Evolutionary conservation across 768 basidiomycete genomes (phyloP), one percentile per base, ranked within the genome.

Genomic region (Amanita phalloides): DNA sequence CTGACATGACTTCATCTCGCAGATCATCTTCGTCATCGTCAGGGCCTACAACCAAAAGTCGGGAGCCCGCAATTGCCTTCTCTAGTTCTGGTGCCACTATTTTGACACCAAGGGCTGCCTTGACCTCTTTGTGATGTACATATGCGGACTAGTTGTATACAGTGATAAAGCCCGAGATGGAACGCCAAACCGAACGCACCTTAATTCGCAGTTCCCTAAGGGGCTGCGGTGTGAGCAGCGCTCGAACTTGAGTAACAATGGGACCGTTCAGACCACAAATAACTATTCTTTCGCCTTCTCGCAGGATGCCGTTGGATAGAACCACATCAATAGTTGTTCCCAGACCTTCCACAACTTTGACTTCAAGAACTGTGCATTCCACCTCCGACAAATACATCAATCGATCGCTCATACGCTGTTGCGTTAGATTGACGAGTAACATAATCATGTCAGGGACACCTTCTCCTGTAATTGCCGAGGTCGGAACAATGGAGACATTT

Each of bases 401-500:
- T 39, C 87, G 80, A 65, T 94, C 90, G 66, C 87, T 92, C 95
- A 98, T 96, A 54, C 96, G 82, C 70, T 96, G 87, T 66, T 98
- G 95, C 13, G 95, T 98, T 49, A 98, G 78, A 66, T 96, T 94
- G 69, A 97, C 81, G 62, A 99, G 82, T 25, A 99, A 77, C 90
- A 94, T 90, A 71, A 99, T 92, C 95, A 99, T 95, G 71, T 98
- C 96, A 26, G 96, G 96, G 9, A 99, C 78, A 65, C 96, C 96
- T 70, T 99, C 96, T 51, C 95, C 96, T 3, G 95, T 97, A 67
- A 96, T 83, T 32, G 96, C 96, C 51, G 96, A 98, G 4, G 95
- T 98, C 28, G 96, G 95, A 10, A 99, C 95, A 45, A 99, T 76
- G 2, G 95, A 98, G 54, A 99, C 93, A 59, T 91, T 94, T 54